Conservation (phyloP, 495 filamentous ascomycete genomes). For the Penicillium paradoxum region DNA sequence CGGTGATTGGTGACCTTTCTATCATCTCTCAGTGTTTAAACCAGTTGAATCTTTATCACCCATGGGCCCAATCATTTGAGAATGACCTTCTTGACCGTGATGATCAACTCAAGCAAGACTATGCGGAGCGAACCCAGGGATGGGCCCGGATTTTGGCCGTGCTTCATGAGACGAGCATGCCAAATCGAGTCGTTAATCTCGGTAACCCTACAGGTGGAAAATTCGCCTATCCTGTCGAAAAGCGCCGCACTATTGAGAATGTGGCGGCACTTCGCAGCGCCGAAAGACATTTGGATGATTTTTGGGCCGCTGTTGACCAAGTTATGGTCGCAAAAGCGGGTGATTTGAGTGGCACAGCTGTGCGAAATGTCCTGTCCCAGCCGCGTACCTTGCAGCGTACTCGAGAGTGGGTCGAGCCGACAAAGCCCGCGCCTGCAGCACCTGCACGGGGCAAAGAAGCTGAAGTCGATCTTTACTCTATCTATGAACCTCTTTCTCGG, state of each 20-base stretch:
- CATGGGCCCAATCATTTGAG: constrained; percentile 43
- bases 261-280: constrained; percentile 38
- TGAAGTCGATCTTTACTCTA: background rate
- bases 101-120: constrained; percentile 28
- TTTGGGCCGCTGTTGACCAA: constrained; percentile 36
- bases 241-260: constrained; percentile 41
- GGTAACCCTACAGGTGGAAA: constrained; percentile 24
- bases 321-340: background rate
- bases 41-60: constrained; percentile 44
- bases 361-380: background rate
- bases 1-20: constrained; percentile 38
- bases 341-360: background rate
- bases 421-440: background rate
- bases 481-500: background rate
- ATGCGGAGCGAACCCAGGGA: constrained; percentile 3
- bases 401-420: background rate
- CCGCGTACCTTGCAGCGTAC: background rate
- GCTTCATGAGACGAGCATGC: constrained; percentile 5
- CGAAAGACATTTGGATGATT: constrained; percentile 44
- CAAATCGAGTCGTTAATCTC: constrained; percentile 6
- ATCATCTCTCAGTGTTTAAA: constrained; percentile 35
- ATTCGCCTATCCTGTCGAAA: constrained; percentile 48
- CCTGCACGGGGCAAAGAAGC: background rate
- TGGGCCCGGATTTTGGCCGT: constrained; percentile 10
- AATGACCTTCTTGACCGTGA: constrained; percentile 10